Base-by-base conservation (phyloP, 331 rosid genomes). In the Prunus yedoensis region DNA sequence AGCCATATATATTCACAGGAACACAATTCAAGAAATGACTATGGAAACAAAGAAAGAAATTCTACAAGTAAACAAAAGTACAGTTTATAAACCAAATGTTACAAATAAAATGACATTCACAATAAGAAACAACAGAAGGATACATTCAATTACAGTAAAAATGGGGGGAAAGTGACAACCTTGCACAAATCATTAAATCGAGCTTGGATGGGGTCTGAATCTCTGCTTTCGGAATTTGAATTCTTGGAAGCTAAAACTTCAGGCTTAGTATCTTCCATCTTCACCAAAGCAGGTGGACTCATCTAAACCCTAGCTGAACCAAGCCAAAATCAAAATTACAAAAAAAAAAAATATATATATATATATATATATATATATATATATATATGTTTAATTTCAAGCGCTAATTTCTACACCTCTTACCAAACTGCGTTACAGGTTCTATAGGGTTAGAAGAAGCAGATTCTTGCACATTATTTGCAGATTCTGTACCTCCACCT, bases 111-210 rank as follows among this genome's bases (percentile, higher is more conserved):
- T 8, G 12, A 21, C 16, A 66, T 1, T 18, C 49, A 63, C 47
- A 49, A 47, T 25, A 50, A 30, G 27, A 47, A 23, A 63, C 50
- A 16, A 18, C 60, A 17, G 46, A 12, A n/a, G 3, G 15, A 10
- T 8, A 51, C 38, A 9, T 27, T 14, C 5, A 2, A 68, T 18
- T 53, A 60, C 25, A 18, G 5, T 21, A 1, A 10, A 70, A 18
- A 4, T 14, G 52, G 10, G 70, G 9, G 43, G 3, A 10, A 30
- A 50, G 18, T 0, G n/a, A 35, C n/a, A 53, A 91, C 98, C 98
- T 94, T 88, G 84, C 91, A 88, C 50, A 90, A 83, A 41, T 83
- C 84, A 3, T 76, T 52, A 78, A 94, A 91, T 67, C 96, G 84
- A 76, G 88, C 61, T 17, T 74, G 82, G 8, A 78, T 68, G 8